phyloP scores from a whole-genome alignment of 148 eudicot species.

The Pharnaceum exiguum region DNA sequence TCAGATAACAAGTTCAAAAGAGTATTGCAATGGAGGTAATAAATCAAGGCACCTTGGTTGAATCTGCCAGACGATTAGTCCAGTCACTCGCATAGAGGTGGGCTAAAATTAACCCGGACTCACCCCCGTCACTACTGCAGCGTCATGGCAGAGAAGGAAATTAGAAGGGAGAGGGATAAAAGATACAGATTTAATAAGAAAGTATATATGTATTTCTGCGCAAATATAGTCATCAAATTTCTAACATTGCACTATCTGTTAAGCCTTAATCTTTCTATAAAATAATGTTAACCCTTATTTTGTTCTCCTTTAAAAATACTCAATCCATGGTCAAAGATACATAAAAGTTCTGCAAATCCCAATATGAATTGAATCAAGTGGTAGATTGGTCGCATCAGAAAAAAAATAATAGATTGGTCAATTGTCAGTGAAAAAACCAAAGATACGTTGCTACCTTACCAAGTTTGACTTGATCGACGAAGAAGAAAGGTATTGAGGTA shows the following conservation, averaged over 20 bases:
- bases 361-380: no score
- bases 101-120: slow-evolving; percentile 66
- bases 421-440: slow-evolving; percentile 3
- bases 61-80: slow-evolving; percentile 60
- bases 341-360: no score
- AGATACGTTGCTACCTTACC: slow-evolving; percentile 56
- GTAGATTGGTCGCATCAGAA: background rate
- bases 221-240: no score
- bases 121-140: slow-evolving; percentile 45
- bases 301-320: no score
- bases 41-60: slow-evolving; percentile 56
- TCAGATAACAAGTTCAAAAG: background rate
- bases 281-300: no score
- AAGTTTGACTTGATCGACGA: slow-evolving; percentile 65
- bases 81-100: slow-evolving; percentile 90
- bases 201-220: no score
- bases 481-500: slow-evolving; percentile 49
- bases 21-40: background rate
- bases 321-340: no score
- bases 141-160: background rate
- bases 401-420: background rate
- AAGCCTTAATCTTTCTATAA: no score
- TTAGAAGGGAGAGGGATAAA: background rate
- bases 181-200: background rate
- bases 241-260: no score